Base-by-base conservation (phyloP, 352 stramenopile species). In the Globisporangium rhizosaccharum region DNA sequence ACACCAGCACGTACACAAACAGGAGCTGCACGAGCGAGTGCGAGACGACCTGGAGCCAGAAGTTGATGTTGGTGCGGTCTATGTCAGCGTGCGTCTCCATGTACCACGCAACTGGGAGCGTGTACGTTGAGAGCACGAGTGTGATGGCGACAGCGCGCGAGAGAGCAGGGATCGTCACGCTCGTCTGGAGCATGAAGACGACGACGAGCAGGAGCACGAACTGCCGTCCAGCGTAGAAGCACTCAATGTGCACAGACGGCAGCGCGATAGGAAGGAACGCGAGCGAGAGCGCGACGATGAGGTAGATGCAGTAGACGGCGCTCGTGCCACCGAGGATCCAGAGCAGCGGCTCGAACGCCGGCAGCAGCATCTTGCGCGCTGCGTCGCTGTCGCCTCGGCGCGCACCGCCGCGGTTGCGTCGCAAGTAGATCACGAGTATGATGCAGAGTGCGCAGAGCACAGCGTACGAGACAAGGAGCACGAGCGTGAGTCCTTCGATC, bases 181-280 rank as follows among this genome's bases (percentile, higher is more conserved):
- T 75, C 61, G 76, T 80, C 48, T 80, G 52, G 20, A 57, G 25
- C 61, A 86, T 79, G 45, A 82, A 86, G 25, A 86, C 65, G 18
- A 75, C 51, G 25, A 75, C 54, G 33, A 82, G 51, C 41, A 82
- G 52, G 51, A 84, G 26, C 10, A 55, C 20, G 33, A 71, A 45
- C 26, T 62, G 50, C 9, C 56, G 33, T 2, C 56, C 56, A 12
- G 73, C 50, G 58, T 72, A 81, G 48, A 81, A 55, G 20, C 49
- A 63, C 44, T 81, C 71, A 1, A 57, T 67, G 30, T 44, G 41
- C 17, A 59, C 15, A 12, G 23, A 20, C 41, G 45, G 42, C 17
- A 50, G 9, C 6, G 14, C 3, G 17, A 17, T 44, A 4, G 46
- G 46, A 55, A 26, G 64, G 23, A 47, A 54, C 33, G 10, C 17